Evolutionary conservation across 805 yeast genomes (phyloP).

Genomic region (Wickerhamiella kazuoi): DNA sequence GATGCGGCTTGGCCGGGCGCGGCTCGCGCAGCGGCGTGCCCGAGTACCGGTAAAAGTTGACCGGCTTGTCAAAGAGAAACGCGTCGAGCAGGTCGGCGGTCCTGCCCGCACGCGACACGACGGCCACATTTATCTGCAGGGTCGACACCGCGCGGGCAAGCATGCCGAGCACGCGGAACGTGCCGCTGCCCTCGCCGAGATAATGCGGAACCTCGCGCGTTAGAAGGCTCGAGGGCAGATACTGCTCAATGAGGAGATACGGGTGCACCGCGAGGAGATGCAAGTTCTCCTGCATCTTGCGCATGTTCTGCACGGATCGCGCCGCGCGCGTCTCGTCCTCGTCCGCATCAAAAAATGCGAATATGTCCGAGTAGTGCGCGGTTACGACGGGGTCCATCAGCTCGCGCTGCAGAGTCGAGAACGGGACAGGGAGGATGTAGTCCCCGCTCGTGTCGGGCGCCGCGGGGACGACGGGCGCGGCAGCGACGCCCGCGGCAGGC

Average conservation of each 20-base stretch:
- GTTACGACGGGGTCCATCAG: slow-evolving; percentile 83
- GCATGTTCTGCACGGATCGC: slow-evolving; percentile 21
- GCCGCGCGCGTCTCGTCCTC: slow-evolving; percentile 42
- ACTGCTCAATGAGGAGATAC: slow-evolving; percentile 63
- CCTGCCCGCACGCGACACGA: slow-evolving; percentile 53
- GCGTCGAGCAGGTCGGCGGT: slow-evolving; percentile 67
- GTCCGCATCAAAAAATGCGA: slow-evolving; percentile 59
- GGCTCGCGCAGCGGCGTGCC: slow-evolving; percentile 26
- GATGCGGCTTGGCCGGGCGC: slow-evolving; percentile 6
- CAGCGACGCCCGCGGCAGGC: neutral
- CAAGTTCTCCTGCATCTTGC: slow-evolving; percentile 57
- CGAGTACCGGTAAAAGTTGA: slow-evolving; percentile 49
- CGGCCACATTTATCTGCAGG: slow-evolving; percentile 35
- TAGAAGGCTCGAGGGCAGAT: slow-evolving; percentile 35
- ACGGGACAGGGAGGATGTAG: slow-evolving; percentile 12
- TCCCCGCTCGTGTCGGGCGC: slow-evolving; percentile 2
- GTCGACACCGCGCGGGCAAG: slow-evolving; percentile 38
- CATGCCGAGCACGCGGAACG: slow-evolving; percentile 53
- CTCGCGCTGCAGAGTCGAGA: slow-evolving; percentile 45
- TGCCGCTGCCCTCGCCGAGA: slow-evolving; percentile 42
- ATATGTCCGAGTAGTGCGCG: slow-evolving; percentile 75
- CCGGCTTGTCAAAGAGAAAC: slow-evolving; percentile 48
- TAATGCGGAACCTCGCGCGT: slow-evolving; percentile 1
- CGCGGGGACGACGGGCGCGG: neutral
- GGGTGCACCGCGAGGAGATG: slow-evolving; percentile 80